Conservation (phyloP, 1,139 yeast genomes). For the Yamadazyma membranifaciens region DNA sequence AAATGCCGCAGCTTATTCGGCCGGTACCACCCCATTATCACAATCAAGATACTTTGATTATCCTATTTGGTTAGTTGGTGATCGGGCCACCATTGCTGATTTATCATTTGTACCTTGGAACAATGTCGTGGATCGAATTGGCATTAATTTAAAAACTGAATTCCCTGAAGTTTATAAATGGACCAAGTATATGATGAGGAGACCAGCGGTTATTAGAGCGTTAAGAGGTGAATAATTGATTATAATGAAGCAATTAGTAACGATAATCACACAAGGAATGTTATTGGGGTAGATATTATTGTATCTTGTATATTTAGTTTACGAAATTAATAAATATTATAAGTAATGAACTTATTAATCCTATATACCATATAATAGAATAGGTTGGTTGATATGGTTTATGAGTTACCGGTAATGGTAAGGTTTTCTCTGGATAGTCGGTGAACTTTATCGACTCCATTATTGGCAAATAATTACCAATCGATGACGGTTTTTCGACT, state of each 20-base stretch:
- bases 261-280: background rate
- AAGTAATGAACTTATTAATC: background rate
- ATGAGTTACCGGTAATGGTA: conserved; percentile 2
- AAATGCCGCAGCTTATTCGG: conserved; percentile 82
- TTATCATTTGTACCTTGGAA: conserved; percentile 95
- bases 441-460: background rate
- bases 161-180: conserved; percentile 96
- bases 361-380: too few relatives aligned
- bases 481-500: too few relatives aligned
- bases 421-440: background rate
- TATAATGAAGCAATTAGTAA: background rate
- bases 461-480: background rate
- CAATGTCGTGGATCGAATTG: conserved; percentile 90
- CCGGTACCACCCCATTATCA: conserved; percentile 84
- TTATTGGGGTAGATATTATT: background rate
- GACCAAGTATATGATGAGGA: conserved; percentile 90
- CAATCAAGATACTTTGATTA: conserved; percentile 87
- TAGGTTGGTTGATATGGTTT: too few relatives aligned
- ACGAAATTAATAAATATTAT: conserved; percentile 2
- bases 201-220: conserved; percentile 81
- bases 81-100: conserved; percentile 87
- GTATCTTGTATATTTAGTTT: background rate
- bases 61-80: conserved; percentile 96
- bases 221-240: conserved; percentile 53
- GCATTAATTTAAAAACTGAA: conserved; percentile 81